Base-by-base conservation (phyloP, 1,139 yeast genomes). In the Geotrichum cucujoidarum region DNA sequence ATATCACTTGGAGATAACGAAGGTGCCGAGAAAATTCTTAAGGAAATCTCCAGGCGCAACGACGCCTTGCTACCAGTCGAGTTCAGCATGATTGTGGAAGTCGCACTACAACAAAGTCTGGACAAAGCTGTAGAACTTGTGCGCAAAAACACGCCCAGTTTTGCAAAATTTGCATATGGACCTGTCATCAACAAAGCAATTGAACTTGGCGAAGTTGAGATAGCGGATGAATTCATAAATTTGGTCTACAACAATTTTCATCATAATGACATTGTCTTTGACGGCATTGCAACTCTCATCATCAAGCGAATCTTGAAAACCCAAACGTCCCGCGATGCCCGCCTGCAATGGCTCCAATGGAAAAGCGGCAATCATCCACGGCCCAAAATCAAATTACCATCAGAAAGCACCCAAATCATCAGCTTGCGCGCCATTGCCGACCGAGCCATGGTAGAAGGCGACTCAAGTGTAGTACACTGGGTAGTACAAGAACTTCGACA, bases 11-110 rank as follows among this genome's bases (percentile, higher is more conserved):
- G 69, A 4, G 75, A 75, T 38, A 63, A 67, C 18, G 59, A 59
- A 4, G 72, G 75, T 37, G 74, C 71, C 1, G 69, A 72, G 43
- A 67, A 65, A 44, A 66, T 74, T 3, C 48, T 70, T 10, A 55
- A 55, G 35, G 67, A 68, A 50, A 69, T 71, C 16, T 40, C 47
- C 6, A 35, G 50, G 7, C 47, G 53, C 10, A 52, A 51, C 3
- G 55, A 48, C 10, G 45, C 39, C 1, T 38, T 60, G 11, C 42
- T 37, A n/a, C 55, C 54, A 6, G 47, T 47, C 8, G 64, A 60
- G 37, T 48, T 57, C 22, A 53, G 60, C 2, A 38, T 52, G 31
- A 47, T 60, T n/a, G 54, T 58, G 3, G 42, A 57, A 37, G 57
- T 55, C n/a, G 48, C 50, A 17, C 31, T 49, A 16, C 52, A 56